Base-by-base conservation (phyloP, 805 yeast genomes). In the Yarrowia phangngaensis region DNA sequence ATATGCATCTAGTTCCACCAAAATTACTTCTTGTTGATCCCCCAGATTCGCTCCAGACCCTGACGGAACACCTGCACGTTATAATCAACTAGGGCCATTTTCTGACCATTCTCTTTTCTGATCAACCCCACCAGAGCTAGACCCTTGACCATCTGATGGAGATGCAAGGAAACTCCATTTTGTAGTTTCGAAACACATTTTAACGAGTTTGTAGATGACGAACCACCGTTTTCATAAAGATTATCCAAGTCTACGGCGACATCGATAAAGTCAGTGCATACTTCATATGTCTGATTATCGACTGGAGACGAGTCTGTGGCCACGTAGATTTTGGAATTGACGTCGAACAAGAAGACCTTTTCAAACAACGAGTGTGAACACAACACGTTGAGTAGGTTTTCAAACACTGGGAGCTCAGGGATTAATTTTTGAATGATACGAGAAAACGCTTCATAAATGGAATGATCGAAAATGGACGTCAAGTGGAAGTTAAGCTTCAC, bases 281-380 rank as follows among this genome's bases (percentile, higher is more conserved):
- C 95, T 63, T 92, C 97, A 63, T 92, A 92, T 0, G 94, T 85
- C 60, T 88, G 95, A 30, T 87, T 83, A 66, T 90, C 97, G 29
- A 90, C 95, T 0, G 97, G 97, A 2, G 89, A 80, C 0, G 95
- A 84, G 64, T 92, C 98, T 0, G 97, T 90, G 4, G 97, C 96
- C 40, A 90, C 88, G 62, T 90, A 92, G 15, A 92, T 85, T 63
- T 92, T 92, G 13, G 95, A 84, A 60, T 85, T 84, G 19, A 90
- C 79, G 62, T 92, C 98, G 59, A 92, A 90, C 51, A 92, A 64
- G 59, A 89, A 92, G 14, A 92, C 90, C 68, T 92, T 92, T 56
- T 92, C 98, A 53, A 92, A 83, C 19, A 84, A 84, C 11, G 89
- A 82, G 61, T 88, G 92, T 54, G 85, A 88, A 55, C 90, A 89